phyloP scores from a whole-genome alignment of 1,284 basidiomycete genomes.

The Rhizoctonia solani region DNA sequence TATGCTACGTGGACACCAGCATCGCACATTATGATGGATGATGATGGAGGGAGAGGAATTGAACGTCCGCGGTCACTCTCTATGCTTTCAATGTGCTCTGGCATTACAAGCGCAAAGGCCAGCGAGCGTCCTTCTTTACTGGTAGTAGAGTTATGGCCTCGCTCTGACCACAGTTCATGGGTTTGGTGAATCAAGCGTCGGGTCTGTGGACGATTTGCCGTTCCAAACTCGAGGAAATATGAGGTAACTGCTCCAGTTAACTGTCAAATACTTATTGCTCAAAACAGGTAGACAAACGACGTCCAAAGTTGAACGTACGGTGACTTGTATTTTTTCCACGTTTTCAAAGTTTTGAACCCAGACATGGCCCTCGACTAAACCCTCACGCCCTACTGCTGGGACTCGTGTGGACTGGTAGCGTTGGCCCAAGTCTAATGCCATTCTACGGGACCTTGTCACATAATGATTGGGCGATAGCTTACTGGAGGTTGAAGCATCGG shows the following conservation, averaged over 20 bases:
- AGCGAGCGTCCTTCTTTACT: slow-evolving; percentile 10
- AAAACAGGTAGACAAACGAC: background rate
- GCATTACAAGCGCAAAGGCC: slow-evolving; percentile 1
- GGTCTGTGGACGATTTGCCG: background rate
- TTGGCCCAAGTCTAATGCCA: slow-evolving; percentile 7
- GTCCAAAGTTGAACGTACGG: background rate
- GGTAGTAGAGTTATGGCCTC: too few species aligned
- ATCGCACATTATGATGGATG: background rate
- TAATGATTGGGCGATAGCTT: background rate
- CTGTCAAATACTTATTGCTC: background rate
- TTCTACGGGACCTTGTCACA: slow-evolving; percentile 4
- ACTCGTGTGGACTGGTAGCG: slow-evolving; percentile 1
- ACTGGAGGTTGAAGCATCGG: background rate
- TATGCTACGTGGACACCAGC: slow-evolving; percentile 3
- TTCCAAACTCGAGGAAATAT: slow-evolving; percentile 9
- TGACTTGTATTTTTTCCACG: slow-evolving; percentile 11
- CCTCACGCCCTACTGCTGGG: background rate
- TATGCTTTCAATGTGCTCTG: background rate
- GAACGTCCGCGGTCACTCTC: background rate
- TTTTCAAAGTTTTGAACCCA: slow-evolving; percentile 5
- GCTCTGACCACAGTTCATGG: background rate
- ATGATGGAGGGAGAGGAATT: background rate
- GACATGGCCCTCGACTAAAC: slow-evolving; percentile 8
- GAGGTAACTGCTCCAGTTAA: background rate
- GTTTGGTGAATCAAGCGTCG: background rate